These are phyloP conservation scores for Fusarium concolor DNA, from an alignment of 2,329 filamentous ascomycete genomes.

Conservation along the genomic window DNA sequence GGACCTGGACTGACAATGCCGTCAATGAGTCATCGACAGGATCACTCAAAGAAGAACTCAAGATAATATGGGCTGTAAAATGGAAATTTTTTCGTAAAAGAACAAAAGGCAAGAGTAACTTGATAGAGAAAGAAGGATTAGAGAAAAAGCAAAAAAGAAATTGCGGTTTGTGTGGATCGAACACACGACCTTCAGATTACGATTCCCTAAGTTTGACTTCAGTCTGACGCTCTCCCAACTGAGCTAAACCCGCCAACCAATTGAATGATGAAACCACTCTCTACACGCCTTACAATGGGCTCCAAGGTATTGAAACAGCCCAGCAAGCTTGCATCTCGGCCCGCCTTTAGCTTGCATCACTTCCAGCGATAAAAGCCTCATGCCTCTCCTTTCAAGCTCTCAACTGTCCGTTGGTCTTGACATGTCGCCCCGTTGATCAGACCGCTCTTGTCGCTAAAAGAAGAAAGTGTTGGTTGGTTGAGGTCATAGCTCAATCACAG, in stretches of 20 bases:
- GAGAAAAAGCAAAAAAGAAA: background rate
- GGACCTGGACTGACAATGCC: too few relatives aligned
- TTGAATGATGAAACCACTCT: background rate
- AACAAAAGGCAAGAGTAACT: background rate
- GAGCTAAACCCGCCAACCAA: slow-evolving; percentile 34
- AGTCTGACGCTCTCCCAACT: slow-evolving; percentile 38
- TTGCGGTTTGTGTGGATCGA: slow-evolving; percentile 34
- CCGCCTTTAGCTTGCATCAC: too few relatives aligned
- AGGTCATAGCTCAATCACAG: background rate
- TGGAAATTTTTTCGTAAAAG: background rate
- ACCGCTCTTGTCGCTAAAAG: too few relatives aligned
- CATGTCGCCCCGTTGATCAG: too few relatives aligned
- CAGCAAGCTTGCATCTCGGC: too few relatives aligned
- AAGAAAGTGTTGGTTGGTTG: background rate
- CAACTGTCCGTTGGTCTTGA: too few relatives aligned
- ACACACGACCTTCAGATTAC: slow-evolving; percentile 35
- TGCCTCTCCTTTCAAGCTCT: too few relatives aligned
- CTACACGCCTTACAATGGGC: too few relatives aligned
- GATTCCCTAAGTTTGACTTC: slow-evolving; percentile 25
- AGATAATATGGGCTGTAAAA: background rate
- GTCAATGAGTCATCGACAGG: too few relatives aligned
- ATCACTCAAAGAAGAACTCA: too few relatives aligned
- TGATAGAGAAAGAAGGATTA: background rate
- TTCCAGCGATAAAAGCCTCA: too few relatives aligned
- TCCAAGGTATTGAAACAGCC: too few relatives aligned